phyloP scores from a whole-genome alignment of 768 basidiomycete species.

The Piloderma croceum region DNA sequence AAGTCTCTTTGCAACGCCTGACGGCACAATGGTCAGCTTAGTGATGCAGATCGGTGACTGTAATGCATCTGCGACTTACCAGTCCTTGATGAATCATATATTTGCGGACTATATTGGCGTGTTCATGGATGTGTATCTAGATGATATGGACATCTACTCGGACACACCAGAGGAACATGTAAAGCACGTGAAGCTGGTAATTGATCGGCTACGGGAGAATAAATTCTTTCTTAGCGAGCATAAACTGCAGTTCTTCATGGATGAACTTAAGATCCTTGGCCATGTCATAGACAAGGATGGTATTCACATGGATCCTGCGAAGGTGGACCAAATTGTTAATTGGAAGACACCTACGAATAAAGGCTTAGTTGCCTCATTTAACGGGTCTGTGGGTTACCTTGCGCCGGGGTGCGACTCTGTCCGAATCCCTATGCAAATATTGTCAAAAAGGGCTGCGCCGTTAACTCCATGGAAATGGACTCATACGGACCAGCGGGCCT shows the following conservation, averaged over 20 bases:
- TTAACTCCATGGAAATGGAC: constrained; percentile 20
- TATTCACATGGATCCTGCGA: constrained; percentile 26
- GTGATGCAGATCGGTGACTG: too few relatives aligned
- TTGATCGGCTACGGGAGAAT: constrained; percentile 19
- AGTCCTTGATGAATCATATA: constrained; percentile 28
- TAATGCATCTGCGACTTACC: constrained; percentile 27
- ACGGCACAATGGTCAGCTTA: constrained; percentile 26
- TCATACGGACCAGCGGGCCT: constrained; percentile 21
- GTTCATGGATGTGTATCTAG: constrained; percentile 21
- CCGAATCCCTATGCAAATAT: constrained; percentile 20
- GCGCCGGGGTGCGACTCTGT: constrained; percentile 19
- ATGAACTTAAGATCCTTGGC: constrained; percentile 20
- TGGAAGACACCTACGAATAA: constrained; percentile 20
- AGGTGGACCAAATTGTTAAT: constrained; percentile 21
- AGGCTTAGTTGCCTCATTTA: too few relatives aligned
- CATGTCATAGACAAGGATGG: constrained; percentile 21
- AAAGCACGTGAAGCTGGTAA: constrained; percentile 17
- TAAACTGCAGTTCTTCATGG: constrained; percentile 20
- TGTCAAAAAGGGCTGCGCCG: constrained; percentile 14
- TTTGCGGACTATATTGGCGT: constrained; percentile 6
- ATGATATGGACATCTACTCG: constrained; percentile 30
- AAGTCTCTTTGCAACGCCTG: constrained; percentile 17
- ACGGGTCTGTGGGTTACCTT: constrained; percentile 27
- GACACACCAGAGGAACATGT: constrained; percentile 24
- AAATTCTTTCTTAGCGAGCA: constrained; percentile 21